Percentiles rank a stretch among this genome's conserved stretches.
Conservation (phyloP, 2,329 filamentous ascomycete species). For the Reticulascus tulasneorum region DNA sequence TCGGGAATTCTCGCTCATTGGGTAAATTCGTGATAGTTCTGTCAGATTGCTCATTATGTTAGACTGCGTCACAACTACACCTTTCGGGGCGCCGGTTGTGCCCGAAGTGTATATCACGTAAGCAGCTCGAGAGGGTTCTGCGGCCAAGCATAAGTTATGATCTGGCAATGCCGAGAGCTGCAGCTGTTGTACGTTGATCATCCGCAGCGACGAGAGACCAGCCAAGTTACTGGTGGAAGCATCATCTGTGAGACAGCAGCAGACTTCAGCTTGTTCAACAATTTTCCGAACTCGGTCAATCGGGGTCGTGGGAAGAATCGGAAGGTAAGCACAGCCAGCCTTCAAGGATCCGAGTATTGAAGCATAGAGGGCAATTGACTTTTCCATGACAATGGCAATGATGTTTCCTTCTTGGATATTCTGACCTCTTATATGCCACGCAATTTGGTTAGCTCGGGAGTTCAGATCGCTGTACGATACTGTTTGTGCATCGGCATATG, state of each 20-base stretch:
- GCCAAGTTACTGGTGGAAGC: slow-evolving; percentile 15
- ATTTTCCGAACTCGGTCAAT: slow-evolving; percentile 56
- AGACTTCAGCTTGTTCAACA: slow-evolving; percentile 53
- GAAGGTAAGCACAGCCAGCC: slow-evolving; percentile 74
- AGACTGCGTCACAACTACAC: slow-evolving; percentile 70
- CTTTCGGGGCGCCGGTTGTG: slow-evolving; percentile 76
- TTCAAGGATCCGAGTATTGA: slow-evolving; percentile 73
- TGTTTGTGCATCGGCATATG: slow-evolving; percentile 25
- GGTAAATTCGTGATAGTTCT: slow-evolving; percentile 63
- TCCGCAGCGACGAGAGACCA: slow-evolving; percentile 11
- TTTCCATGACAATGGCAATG: slow-evolving; percentile 74
- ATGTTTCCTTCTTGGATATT: slow-evolving; percentile 50
- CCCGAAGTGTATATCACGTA: slow-evolving; percentile 84
- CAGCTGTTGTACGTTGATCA: slow-evolving; percentile 29
- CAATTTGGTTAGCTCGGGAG: slow-evolving; percentile 49
- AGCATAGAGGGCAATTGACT: slow-evolving; percentile 68
- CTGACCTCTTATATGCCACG: slow-evolving; percentile 44
- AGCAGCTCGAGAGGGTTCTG: slow-evolving; percentile 51
- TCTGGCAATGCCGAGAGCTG: slow-evolving; percentile 23
- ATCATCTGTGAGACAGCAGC: slow-evolving; percentile 38
- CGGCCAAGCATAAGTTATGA: slow-evolving; percentile 31
- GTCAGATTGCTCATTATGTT: slow-evolving; percentile 76
- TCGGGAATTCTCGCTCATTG: slow-evolving; percentile 46
- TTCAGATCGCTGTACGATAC: slow-evolving; percentile 67
- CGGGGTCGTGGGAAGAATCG: slow-evolving; percentile 70